phyloP scores from a whole-genome alignment of 768 basidiomycete genomes.

The Termitomyces sp. region DNA sequence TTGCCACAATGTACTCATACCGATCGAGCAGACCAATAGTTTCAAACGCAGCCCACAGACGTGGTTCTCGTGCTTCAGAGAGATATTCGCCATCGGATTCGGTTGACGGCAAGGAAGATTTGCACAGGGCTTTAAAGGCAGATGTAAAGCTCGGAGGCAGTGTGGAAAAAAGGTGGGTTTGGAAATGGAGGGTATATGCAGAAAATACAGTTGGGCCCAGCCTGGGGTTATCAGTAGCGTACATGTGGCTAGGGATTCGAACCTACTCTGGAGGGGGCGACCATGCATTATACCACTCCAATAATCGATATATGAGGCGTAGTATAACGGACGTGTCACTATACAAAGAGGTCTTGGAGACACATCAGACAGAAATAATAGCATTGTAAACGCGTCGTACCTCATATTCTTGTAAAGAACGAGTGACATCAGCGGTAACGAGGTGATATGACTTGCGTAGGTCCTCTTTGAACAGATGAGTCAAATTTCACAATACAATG shows the following conservation, averaged over 20 bases:
- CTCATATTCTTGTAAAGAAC: conserved; percentile 59
- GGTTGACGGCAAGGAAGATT: conserved; percentile 47
- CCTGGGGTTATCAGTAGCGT: conserved; percentile 31
- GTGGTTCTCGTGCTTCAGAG: conserved; percentile 18
- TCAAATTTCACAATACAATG: background rate
- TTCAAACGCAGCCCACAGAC: conserved; percentile 61
- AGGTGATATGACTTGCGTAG: conserved; percentile 56
- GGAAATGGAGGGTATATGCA: conserved; percentile 66
- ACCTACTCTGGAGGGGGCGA: conserved; percentile 61
- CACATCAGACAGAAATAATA: background rate
- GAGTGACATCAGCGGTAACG: conserved; percentile 56
- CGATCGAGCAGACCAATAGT: conserved; percentile 74
- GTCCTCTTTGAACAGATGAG: conserved; percentile 42
- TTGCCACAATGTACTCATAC: conserved; percentile 79
- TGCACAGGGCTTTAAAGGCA: conserved; percentile 67
- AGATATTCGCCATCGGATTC: conserved; percentile 16
- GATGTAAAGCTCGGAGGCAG: conserved; percentile 65
- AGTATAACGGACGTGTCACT: conserved; percentile 39
- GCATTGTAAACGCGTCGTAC: conserved; percentile 25
- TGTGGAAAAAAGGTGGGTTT: conserved; percentile 69
- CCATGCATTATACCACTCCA: conserved; percentile 79
- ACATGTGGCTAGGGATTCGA: background rate
- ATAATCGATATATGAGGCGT: conserved; percentile 53
- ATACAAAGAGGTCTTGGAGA: conserved; percentile 39
- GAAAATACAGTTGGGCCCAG: conserved; percentile 43